A percentile compares a stretch with the other conserved stretches of the same genome.
phyloP scores from a whole-genome alignment of 495 filamentous ascomycete genomes.

The Podospora pseudopauciseta region DNA sequence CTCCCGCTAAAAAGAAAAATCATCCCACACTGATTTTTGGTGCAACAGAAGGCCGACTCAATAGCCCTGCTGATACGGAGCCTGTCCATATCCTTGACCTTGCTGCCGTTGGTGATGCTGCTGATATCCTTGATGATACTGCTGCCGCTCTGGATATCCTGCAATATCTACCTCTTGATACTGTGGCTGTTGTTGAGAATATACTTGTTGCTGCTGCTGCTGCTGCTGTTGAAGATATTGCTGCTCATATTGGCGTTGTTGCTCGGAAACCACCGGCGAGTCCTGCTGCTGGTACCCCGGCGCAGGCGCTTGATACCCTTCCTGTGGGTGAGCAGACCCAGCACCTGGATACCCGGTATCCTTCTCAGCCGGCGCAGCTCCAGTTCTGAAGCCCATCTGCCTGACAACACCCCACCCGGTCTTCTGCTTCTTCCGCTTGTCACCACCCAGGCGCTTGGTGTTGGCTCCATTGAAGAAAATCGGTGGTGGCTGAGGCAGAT shows the following conservation, averaged over 20 bases:
- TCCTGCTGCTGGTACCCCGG: background rate
- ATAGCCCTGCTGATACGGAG: background rate
- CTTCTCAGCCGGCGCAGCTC: background rate
- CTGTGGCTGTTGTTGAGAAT: background rate
- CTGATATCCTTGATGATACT: background rate
- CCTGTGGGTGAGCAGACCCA: background rate
- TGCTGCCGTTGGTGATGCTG: background rate
- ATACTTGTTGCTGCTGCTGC: background rate
- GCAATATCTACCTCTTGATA: background rate
- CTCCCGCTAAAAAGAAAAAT: background rate
- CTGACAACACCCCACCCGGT: background rate
- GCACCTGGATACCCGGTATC: background rate
- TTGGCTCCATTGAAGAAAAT: constrained; percentile 22
- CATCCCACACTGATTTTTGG: background rate
- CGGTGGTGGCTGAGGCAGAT: constrained; percentile 32
- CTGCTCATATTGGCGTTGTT: background rate
- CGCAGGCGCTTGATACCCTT: background rate
- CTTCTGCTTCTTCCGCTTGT: background rate
- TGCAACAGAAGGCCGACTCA: background rate
- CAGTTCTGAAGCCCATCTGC: constrained; percentile 2
- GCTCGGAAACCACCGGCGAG: background rate
- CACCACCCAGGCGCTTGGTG: background rate
- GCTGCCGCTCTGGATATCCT: background rate
- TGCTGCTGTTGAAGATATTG: background rate
- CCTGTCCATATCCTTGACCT: background rate